Evolutionary conservation across 139 green algal species (phyloP).

Genomic region (Limnomonas spitsbergensis): DNA sequence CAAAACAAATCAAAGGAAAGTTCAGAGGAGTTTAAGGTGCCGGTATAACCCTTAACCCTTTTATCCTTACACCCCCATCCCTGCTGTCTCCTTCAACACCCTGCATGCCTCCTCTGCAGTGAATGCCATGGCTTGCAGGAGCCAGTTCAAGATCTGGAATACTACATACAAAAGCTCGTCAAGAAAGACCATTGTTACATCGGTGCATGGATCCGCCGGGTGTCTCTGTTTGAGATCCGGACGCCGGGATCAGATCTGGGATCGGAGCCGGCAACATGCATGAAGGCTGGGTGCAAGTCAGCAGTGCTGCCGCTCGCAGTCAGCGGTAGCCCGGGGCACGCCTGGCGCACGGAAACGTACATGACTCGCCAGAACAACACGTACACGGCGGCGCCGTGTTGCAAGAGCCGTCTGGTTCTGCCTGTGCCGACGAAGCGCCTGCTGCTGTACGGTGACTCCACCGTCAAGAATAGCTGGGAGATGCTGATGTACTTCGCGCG

Average conservation of each 20-base stretch:
- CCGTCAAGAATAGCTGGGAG: background rate
- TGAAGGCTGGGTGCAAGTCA: background rate
- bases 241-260: background rate
- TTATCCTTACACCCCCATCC: no score
- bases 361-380: background rate
- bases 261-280: background rate
- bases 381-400: background rate
- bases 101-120: no score
- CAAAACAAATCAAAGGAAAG: no score
- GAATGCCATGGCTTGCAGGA: conserved; percentile 12
- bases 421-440: background rate
- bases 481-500: background rate
- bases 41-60: no score
- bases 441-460: background rate
- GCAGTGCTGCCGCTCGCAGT: background rate
- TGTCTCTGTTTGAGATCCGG: background rate
- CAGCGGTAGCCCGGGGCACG: background rate
- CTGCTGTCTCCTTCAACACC: no score
- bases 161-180: background rate
- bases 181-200: conserved; percentile 18
- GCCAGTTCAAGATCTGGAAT: background rate
- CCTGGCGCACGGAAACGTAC: background rate
- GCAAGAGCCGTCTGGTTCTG: background rate
- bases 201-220: background rate
- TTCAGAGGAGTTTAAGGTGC: no score